Base-by-base conservation (phyloP, 768 basidiomycete species). In the Chlorophyllum brunneum region DNA sequence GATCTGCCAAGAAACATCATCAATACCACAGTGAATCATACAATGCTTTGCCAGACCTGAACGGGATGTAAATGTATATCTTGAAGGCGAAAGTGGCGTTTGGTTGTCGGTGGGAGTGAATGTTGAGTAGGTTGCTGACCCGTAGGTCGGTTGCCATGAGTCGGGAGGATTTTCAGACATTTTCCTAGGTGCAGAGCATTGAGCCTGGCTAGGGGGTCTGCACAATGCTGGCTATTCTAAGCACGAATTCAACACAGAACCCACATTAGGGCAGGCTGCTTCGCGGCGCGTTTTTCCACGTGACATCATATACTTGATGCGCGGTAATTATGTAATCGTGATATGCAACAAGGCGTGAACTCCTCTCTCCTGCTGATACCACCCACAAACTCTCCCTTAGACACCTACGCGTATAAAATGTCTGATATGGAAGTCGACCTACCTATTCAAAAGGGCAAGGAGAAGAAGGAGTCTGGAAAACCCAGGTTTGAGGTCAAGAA, bases 401-500 rank as follows among this genome's bases (percentile, higher is more conserved):
- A 33, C 16, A 26, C 23, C 13, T 16, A 23, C 42, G n/a, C n/a
- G n/a, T n/a, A n/a, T n/a, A 37, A 11, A 11, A 53, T 53, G 51
- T 45, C 51, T 45, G 57, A 86, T 50, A 85, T 92, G 65, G 91
- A 92, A 55, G 72, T 79, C 18, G 82, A 81, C 60, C 57, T 59
- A 15, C 63, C 62, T n/a, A 63, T 71, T 22, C 67, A 76, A 59
- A 77, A 76, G 51, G 67, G 63, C 50, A 77, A 77, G 58, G 80
- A 82, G 43, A 80, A 81, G 39, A 88, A 88, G 67, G 75, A 76
- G 43, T 58, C 51, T 36, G 75, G 78, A 34, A 92, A 92, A 72
- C 86, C 89, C 63, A 75, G 91, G 56, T 99, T 99, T 65, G 95
- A 98, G 70, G 97, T 99, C 58, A 99, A 99, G 80, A 98, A 99